Evolutionary conservation across 805 yeast species (phyloP).

Genomic region (Brettanomyces anomalus): DNA sequence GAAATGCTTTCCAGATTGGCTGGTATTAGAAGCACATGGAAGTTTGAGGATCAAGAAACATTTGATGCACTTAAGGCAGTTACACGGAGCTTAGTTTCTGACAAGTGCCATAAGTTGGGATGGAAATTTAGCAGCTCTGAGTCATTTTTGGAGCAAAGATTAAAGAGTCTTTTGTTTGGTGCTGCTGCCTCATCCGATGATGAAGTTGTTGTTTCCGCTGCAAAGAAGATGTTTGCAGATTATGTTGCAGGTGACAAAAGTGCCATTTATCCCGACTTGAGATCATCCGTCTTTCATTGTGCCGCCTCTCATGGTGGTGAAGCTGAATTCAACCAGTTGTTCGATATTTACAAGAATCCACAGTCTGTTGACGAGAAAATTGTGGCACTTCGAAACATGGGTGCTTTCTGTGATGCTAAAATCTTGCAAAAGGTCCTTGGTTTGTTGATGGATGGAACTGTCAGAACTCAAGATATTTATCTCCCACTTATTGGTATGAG

Average conservation of each 20-base stretch:
- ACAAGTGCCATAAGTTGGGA: slow-evolving; percentile 42
- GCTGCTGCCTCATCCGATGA: slow-evolving; percentile 35
- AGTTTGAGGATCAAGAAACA: slow-evolving; percentile 31
- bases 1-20: slow-evolving; percentile 39
- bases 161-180: slow-evolving; percentile 34
- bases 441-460: slow-evolving; percentile 57
- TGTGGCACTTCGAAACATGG: slow-evolving; percentile 45
- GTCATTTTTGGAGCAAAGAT: slow-evolving; percentile 25
- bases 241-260: slow-evolving; percentile 19
- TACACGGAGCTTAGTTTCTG: slow-evolving; percentile 19
- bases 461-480: slow-evolving; percentile 37
- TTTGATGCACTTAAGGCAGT: slow-evolving; percentile 26
- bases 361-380: slow-evolving; percentile 50
- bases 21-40: slow-evolving; percentile 21
- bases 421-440: slow-evolving; percentile 31
- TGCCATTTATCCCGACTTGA: slow-evolving; percentile 38
- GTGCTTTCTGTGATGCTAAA: slow-evolving; percentile 32
- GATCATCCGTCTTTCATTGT: slow-evolving; percentile 34
- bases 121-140: slow-evolving; percentile 84
- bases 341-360: slow-evolving; percentile 40
- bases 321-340: slow-evolving; percentile 32
- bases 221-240: slow-evolving; percentile 19
- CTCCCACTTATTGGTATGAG: slow-evolving; percentile 72
- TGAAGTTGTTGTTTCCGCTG: slow-evolving; percentile 26
- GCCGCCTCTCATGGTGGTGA: slow-evolving; percentile 31